These are phyloP conservation scores for Solanum hybrid DNA, from an alignment of 305 asterid species.

Conservation along the genomic window DNA sequence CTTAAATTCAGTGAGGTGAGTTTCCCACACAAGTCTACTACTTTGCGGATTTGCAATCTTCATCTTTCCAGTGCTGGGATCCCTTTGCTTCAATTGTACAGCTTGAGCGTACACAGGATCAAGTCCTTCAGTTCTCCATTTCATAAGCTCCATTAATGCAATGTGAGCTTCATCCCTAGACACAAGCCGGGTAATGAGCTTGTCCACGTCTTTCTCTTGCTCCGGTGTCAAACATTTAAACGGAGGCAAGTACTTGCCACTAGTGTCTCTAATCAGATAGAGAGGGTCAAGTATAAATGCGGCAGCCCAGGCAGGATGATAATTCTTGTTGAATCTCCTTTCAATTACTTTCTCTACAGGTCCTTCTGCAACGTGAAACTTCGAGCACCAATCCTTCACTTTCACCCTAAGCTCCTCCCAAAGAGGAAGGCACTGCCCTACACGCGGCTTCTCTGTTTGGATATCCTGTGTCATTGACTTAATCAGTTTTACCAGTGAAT, in stretches of 20 bases:
- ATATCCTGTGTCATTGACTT: constrained; percentile 66
- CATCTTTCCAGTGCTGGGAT: constrained; percentile 75
- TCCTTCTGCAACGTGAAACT: constrained; percentile 50
- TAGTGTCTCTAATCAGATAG: constrained; percentile 61
- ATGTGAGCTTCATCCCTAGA: constrained; percentile 86
- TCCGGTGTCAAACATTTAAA: constrained; percentile 75
- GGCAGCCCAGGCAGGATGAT: constrained; percentile 96
- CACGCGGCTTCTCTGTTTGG: constrained; percentile 61
- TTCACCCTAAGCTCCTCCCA: constrained; percentile 85
- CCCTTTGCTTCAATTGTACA: constrained; percentile 75
- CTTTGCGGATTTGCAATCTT: constrained; percentile 81
- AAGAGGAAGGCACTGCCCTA: constrained; percentile 85
- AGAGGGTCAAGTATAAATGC: constrained; percentile 89
- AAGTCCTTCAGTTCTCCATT: constrained; percentile 94
- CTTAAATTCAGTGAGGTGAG: constrained; percentile 66
- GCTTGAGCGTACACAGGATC: constrained; percentile 96
- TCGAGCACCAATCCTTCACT: constrained; percentile 73
- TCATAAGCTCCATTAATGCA: constrained; percentile 96
- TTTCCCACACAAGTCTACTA: constrained; percentile 95
- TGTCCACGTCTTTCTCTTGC: constrained; percentile 93
- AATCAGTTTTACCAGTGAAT: constrained; percentile 61
- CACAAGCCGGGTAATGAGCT: constrained; percentile 75
- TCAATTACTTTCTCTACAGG: constrained; percentile 68
- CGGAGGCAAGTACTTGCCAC: constrained; percentile 92
- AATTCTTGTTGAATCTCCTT: constrained; percentile 60